Base-by-base conservation (phyloP, 129 eudicot genomes). In the Arctium minus region DNA sequence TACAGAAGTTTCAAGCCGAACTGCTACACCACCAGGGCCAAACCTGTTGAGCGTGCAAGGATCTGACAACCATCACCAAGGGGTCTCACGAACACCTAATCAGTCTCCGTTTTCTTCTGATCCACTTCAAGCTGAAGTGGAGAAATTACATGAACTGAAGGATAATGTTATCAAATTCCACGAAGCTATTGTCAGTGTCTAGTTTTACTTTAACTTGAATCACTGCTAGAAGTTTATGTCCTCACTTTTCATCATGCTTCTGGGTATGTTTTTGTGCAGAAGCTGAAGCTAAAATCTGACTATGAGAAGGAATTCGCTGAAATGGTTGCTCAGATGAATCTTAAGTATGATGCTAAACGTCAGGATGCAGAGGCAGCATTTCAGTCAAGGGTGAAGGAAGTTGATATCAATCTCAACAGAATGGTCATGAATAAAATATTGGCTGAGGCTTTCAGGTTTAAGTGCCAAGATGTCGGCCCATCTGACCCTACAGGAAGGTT, bases 221-320 rank as follows among this genome's bases (percentile, higher is more conserved):
- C 4, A n/a, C 78, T 80, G 50, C 11, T 56, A 42, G n/a, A 46
- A 70, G 65, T 79, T 68, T 56, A 33, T 72, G 37, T 80, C 11
- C 46, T 74, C 62, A 64, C 5, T 11, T 81, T 15, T 85, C 15
- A 29, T 64, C 77, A 22, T 74, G 78, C 69, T 82, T 79, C 7
- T 74, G 60, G 81, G 64, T 32, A 17, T 92, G 56, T 46, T 32
- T 74, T 74, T 79, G 10, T 87, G 86, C 93, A 94, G 98, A 86
- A 82, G 44, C 37, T 46, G 82, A 83, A 74, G 86, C 87, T 95
- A 78, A 83, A 90, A 79, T 86, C 89, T 70, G 94, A 95, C 3
- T 81, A 90, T 32, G 97, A 91, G 68, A 91, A 88, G 86, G 98
- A 91, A 88, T 79, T 91, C 35, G 90, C 84, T 35, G 94, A 92